Evolutionary conservation across 2,329 filamentous ascomycete genomes (phyloP).

Genomic region (Aspergillus transmontanensis): DNA sequence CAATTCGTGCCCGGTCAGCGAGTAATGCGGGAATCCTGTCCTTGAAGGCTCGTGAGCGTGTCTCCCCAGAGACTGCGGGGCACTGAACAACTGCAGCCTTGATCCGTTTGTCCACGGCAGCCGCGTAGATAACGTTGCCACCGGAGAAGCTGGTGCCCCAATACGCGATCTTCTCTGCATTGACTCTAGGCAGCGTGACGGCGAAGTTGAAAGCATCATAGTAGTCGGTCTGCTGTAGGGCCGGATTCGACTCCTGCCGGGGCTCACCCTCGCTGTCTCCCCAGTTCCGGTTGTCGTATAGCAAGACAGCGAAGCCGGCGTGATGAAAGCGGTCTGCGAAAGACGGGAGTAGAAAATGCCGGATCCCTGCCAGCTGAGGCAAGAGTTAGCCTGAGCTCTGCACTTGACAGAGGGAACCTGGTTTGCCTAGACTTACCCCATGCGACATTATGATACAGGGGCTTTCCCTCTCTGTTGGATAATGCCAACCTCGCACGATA

Average conservation of each 20-base stretch:
- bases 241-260: slow-evolving; percentile 31
- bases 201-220: neutral
- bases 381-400: too few species aligned
- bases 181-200: neutral
- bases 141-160: neutral
- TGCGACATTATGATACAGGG: neutral
- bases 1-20: neutral
- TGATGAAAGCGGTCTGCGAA: slow-evolving; percentile 12
- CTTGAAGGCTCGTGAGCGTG: neutral
- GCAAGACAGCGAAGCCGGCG: slow-evolving; percentile 14
- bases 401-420: too few species aligned
- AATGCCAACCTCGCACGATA: neutral
- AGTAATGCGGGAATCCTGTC: neutral
- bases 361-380: neutral
- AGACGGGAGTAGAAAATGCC: neutral
- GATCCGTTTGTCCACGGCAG: neutral
- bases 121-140: neutral
- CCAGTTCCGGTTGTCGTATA: slow-evolving; percentile 26
- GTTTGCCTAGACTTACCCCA: neutral
- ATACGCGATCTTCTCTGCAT: neutral
- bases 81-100: neutral
- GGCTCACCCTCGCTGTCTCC: slow-evolving; percentile 31
- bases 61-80: neutral
- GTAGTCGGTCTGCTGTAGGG: neutral
- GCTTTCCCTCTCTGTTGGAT: neutral